A percentile compares a stretch with the other conserved stretches of the same genome.
Evolutionary conservation across 176 grass and related monocot genomes (phyloP).

Genomic region (Canna indica): DNA sequence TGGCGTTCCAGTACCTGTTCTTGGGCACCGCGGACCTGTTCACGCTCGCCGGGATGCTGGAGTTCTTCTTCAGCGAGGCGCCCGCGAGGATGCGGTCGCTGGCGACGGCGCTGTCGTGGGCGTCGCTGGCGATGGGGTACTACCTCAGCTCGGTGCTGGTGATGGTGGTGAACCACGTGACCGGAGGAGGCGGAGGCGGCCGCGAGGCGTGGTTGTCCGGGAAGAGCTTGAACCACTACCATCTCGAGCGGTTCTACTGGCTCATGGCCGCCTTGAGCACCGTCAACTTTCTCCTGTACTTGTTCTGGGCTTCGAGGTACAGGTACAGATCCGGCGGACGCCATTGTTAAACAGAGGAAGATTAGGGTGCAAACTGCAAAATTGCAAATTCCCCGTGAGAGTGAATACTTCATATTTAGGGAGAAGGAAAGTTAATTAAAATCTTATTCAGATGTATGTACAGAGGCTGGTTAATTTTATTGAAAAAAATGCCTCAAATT

Average conservation of each 20-base stretch:
- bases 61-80: constrained; percentile 77
- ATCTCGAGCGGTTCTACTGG: constrained; percentile 66
- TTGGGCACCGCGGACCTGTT: constrained; percentile 52
- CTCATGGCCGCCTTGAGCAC: constrained; percentile 32
- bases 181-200: neutral
- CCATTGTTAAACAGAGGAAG: neutral
- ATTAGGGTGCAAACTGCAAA: neutral
- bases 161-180: constrained; percentile 34
- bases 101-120: constrained; percentile 45
- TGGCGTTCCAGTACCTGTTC: constrained; percentile 55
- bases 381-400: neutral
- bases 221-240: constrained; percentile 25
- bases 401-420: neutral
- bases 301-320: constrained; percentile 36
- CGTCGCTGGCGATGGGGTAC: constrained; percentile 41
- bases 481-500: too few species aligned
- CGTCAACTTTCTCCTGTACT: constrained; percentile 30
- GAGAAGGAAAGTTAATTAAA: too few species aligned
- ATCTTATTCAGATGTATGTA: too few species aligned
- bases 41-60: constrained; percentile 53
- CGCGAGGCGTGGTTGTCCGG: constrained; percentile 39
- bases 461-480: too few species aligned
- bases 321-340: constrained; percentile 21
- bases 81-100: constrained; percentile 56
- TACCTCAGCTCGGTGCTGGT: constrained; percentile 52